Evolutionary conservation across 1,139 yeast genomes (phyloP).

Genomic region (Lodderomyces oxycetoniae): DNA sequence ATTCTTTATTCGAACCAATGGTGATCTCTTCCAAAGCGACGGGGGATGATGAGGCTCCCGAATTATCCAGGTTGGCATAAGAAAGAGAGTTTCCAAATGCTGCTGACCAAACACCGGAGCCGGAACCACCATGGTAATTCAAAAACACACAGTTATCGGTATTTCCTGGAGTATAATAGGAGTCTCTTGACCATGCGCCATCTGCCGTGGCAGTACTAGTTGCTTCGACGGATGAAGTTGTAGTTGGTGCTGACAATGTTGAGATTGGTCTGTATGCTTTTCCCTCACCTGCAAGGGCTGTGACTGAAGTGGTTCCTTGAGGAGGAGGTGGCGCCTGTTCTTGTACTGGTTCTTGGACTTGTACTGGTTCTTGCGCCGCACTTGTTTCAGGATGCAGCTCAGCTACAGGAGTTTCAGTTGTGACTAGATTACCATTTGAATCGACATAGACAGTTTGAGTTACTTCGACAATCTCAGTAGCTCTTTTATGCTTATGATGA

Average conservation of each 20-base stretch:
- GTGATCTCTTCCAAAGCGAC: slow-evolving; percentile 50
- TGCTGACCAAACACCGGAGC: slow-evolving; percentile 79
- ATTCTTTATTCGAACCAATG: slow-evolving; percentile 56
- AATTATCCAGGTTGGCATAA: slow-evolving; percentile 72
- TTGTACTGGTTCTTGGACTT: slow-evolving; percentile 6
- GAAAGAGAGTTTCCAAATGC: slow-evolving; percentile 91
- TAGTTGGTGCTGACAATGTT: slow-evolving; percentile 20
- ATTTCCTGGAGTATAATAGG: slow-evolving; percentile 61
- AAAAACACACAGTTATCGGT: slow-evolving; percentile 73
- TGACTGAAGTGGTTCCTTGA: slow-evolving; percentile 22
- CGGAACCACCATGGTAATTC: slow-evolving; percentile 80
- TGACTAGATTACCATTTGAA: slow-evolving; percentile 48
- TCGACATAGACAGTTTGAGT: slow-evolving; percentile 71
- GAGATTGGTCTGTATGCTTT: slow-evolving; percentile 20
- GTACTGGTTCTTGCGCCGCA: slow-evolving; percentile 29
- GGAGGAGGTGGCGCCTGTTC: not conserved
- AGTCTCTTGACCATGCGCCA: slow-evolving; percentile 68
- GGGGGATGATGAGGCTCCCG: slow-evolving; percentile 58
- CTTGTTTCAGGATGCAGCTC: slow-evolving; percentile 12
- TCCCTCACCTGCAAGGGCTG: slow-evolving; percentile 24
- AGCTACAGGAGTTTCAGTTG: slow-evolving; percentile 24
- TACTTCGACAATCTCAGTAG: slow-evolving; percentile 60
- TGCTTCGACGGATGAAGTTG: slow-evolving; percentile 26
- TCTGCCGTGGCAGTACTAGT: slow-evolving; percentile 28
- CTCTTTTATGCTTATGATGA: slow-evolving; percentile 65